A percentile compares a stretch with the other conserved stretches of the same genome.
These are phyloP conservation scores for Atkinsonella hypoxylon DNA, from an alignment of 2,329 filamentous ascomycete genomes.

Conservation along the genomic window DNA sequence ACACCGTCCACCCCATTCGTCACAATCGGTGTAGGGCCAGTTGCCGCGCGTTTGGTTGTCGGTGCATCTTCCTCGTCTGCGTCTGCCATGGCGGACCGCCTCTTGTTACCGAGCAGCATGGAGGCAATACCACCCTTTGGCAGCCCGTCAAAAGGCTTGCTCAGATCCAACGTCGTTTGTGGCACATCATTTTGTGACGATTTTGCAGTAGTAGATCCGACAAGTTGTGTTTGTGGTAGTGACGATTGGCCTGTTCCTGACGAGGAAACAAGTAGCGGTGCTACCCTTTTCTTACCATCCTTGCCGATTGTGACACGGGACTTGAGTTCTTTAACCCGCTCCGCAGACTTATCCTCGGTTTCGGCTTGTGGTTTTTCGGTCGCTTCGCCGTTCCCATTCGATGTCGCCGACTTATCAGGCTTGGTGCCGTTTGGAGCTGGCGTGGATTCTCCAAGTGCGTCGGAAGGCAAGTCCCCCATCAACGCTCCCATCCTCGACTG, in stretches of 20 bases:
- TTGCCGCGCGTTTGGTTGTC: slow-evolving; percentile 38
- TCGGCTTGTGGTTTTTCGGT: slow-evolving; percentile 29
- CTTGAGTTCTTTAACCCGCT: slow-evolving; percentile 55
- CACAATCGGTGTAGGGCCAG: slow-evolving; percentile 63
- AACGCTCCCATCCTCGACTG: slow-evolving; percentile 96
- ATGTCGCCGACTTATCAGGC: slow-evolving; percentile 24
- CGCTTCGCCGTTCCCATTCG: slow-evolving; percentile 26
- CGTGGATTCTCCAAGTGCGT: slow-evolving; percentile 36
- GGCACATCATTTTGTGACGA: slow-evolving; percentile 57
- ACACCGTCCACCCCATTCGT: slow-evolving; percentile 67
- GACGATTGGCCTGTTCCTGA: slow-evolving; percentile 81
- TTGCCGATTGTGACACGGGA: slow-evolving; percentile 90
- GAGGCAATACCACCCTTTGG: slow-evolving; percentile 79
- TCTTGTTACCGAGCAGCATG: slow-evolving; percentile 85
- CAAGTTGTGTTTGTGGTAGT: slow-evolving; percentile 75
- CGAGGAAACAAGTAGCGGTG: slow-evolving; percentile 80
- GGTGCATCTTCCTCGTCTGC: slow-evolving; percentile 56
- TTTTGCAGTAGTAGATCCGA: slow-evolving; percentile 60
- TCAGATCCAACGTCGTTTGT: slow-evolving; percentile 76
- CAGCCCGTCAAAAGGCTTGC: slow-evolving; percentile 85
- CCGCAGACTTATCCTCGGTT: slow-evolving; percentile 38
- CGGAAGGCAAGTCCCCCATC: slow-evolving; percentile 69
- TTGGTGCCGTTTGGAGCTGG: slow-evolving; percentile 42
- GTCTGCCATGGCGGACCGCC: slow-evolving; percentile 64
- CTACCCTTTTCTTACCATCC: slow-evolving; percentile 92